Evolutionary conservation across 2,329 filamentous ascomycete species (phyloP).

Genomic region (Simplicillium aogashimaense): DNA sequence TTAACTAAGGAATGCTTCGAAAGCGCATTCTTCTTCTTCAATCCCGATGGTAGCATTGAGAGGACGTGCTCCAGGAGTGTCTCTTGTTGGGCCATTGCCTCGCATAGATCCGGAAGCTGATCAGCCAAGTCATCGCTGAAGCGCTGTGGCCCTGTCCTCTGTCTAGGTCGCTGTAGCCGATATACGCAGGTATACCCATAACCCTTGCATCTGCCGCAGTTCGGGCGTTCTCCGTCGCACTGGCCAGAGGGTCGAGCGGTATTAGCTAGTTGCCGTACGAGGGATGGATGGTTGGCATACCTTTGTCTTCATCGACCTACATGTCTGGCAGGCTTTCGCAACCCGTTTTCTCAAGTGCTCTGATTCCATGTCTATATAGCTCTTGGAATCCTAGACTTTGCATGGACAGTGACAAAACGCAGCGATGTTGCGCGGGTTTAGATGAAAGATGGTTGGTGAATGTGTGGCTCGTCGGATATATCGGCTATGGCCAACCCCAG

Average conservation of each 20-base stretch:
- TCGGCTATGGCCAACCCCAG: background rate
- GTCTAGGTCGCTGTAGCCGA: background rate
- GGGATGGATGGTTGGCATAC: slow-evolving; percentile 4
- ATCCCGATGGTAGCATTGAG: background rate
- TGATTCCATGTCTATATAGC: background rate
- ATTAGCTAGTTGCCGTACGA: background rate
- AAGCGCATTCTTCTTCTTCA: background rate
- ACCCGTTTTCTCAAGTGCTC: slow-evolving; percentile 11
- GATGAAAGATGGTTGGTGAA: background rate
- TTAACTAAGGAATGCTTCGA: background rate
- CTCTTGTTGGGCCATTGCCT: background rate
- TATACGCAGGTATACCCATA: slow-evolving; percentile 14
- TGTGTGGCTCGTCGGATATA: background rate
- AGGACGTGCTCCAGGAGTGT: background rate
- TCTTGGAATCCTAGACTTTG: background rate
- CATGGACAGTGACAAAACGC: background rate
- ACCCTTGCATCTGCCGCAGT: slow-evolving; percentile 13
- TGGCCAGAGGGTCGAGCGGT: background rate
- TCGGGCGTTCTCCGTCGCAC: slow-evolving; percentile 11
- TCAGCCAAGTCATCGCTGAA: background rate
- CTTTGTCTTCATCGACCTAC: slow-evolving; percentile 16
- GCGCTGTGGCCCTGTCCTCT: background rate
- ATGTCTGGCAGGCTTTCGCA: slow-evolving; percentile 14
- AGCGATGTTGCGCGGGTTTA: background rate
- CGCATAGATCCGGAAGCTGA: background rate